Base-by-base conservation (phyloP, 2,329 filamentous ascomycete genomes). In the Clonostachys byssicola region DNA sequence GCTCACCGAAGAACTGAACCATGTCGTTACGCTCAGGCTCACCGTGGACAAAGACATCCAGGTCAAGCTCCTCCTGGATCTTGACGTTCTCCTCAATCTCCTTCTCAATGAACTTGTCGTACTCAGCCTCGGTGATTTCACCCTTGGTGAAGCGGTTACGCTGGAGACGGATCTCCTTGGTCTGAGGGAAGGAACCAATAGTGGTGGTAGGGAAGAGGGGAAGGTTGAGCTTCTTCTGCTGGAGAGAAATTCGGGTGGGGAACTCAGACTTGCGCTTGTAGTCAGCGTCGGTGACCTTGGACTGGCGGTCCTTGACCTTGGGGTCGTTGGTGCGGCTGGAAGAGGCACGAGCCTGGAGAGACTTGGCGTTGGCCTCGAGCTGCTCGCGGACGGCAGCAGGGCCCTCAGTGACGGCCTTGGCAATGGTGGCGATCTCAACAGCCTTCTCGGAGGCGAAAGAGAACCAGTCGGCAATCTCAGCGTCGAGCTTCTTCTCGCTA, bases 11-110 rank as follows among this genome's bases (percentile, higher is more conserved):
- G 86, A 96, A 99, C 77, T 99, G 94, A 46, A 99, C 94, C 94
- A 99, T 99, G 85, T 99, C 94, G 78, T 99, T 99, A 72, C 94
- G 91, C 85, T 99, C 94, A 51, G 94, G 94, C 83, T 99, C 94
- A 68, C 94, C 94, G 80, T 99, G 94, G 56, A 99, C 94, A 68
- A 88, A 89, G 70, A 99, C 94, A 61, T 99, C 94, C 47, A 99
- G 86, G 71, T 84, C 91, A 64, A 99, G 92, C 78, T 97, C 94
- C 64, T 97, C 91, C 78, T 99, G 94, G 72, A 97, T 89, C 80
- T 91, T 89, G 74, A 99, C 83, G 66, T 92, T 90, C 54, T 95
- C 86, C 64, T 90, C 80, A 62, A 99, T 99, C 83, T 99, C 94
- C 81, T 95, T 88, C 83, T 97, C 89, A 61, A 99, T 99, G 82